A percentile compares a stretch with the other conserved stretches of the same genome.
Evolutionary conservation across 2,329 filamentous ascomycete species (phyloP).

Genomic region (Cytospora piceicola): DNA sequence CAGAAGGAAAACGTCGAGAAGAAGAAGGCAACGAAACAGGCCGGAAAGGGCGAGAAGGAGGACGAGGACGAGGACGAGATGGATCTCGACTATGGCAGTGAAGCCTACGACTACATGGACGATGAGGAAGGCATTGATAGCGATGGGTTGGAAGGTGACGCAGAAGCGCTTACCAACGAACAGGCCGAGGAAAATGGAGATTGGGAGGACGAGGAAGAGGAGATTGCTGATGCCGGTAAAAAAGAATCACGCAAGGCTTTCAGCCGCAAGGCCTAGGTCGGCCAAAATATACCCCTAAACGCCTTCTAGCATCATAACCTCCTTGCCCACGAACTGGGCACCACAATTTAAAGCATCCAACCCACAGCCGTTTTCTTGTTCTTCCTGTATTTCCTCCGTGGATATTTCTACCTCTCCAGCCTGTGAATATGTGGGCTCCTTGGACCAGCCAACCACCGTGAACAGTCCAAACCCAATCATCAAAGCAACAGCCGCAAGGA

Average conservation of each 20-base stretch:
- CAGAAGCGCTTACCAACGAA: slow-evolving; percentile 53
- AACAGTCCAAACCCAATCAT: slow-evolving; percentile 14
- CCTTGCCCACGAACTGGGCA: not conserved
- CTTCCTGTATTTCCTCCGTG: not conserved
- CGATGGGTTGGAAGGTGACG: slow-evolving; percentile 55
- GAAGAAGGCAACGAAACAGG: slow-evolving; percentile 63
- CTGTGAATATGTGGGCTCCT: not conserved
- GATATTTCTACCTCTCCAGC: not conserved
- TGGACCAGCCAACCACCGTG: not conserved
- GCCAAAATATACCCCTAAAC: slow-evolving; percentile 16
- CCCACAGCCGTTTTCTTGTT: not conserved
- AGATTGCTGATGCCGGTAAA: slow-evolving; percentile 37
- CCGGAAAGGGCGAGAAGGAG: slow-evolving; percentile 42
- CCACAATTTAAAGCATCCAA: not conserved
- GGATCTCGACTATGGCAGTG: slow-evolving; percentile 44
- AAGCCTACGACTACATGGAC: slow-evolving; percentile 45
- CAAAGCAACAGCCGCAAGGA: slow-evolving; percentile 19
- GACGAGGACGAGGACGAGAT: slow-evolving; percentile 43
- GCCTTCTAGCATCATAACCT: slow-evolving; percentile 7
- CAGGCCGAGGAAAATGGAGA: slow-evolving; percentile 54
- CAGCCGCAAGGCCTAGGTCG: not conserved
- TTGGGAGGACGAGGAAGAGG: slow-evolving; percentile 56
- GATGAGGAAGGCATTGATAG: slow-evolving; percentile 56
- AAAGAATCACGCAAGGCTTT: not conserved
- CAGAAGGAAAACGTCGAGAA: slow-evolving; percentile 88